Percentiles rank a stretch among this genome's conserved stretches.
Evolutionary conservation across 352 stramenopile species (phyloP).

Genomic region (Globisporangium apiculatum): DNA sequence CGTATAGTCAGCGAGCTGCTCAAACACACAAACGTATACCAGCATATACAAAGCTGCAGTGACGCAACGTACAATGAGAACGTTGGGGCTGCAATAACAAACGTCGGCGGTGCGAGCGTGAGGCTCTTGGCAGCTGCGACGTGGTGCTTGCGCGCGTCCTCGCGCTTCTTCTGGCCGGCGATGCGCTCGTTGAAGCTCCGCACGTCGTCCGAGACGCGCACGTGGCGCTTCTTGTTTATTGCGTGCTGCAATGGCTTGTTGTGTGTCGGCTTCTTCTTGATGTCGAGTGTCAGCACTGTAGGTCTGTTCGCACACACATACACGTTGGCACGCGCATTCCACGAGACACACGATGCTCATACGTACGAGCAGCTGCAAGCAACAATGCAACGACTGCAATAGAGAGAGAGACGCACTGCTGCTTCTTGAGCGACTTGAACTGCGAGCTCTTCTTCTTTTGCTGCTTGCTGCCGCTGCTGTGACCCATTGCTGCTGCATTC

Average conservation of each 20-base stretch:
- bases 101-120: constrained; percentile 40
- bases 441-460: constrained; percentile 55
- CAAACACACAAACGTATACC: not conserved
- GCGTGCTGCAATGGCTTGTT: constrained; percentile 11
- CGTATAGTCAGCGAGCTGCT: not conserved
- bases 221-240: constrained; percentile 20
- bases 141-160: constrained; percentile 17
- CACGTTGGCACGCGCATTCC: not conserved
- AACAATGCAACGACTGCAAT: not conserved
- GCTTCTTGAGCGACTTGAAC: constrained; percentile 70
- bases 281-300: constrained; percentile 28
- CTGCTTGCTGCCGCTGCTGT: constrained; percentile 9
- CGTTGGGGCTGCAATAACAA: constrained; percentile 53
- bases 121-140: constrained; percentile 15
- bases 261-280: constrained; percentile 22
- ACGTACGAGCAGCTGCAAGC: too few species aligned
- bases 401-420: constrained; percentile 21
- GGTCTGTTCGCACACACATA: constrained; percentile 13
- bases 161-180: constrained; percentile 26
- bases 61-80: constrained; percentile 57
- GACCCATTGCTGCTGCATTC: constrained; percentile 5
- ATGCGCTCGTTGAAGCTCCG: constrained; percentile 79
- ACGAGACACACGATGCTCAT: too few species aligned
- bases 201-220: constrained; percentile 44
- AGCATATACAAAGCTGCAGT: constrained; percentile 2